A percentile compares a stretch with the other conserved stretches of the same genome.
These are phyloP conservation scores for Carallia brachiata DNA, from an alignment of 345 rosid genomes.

Conservation along the genomic window DNA sequence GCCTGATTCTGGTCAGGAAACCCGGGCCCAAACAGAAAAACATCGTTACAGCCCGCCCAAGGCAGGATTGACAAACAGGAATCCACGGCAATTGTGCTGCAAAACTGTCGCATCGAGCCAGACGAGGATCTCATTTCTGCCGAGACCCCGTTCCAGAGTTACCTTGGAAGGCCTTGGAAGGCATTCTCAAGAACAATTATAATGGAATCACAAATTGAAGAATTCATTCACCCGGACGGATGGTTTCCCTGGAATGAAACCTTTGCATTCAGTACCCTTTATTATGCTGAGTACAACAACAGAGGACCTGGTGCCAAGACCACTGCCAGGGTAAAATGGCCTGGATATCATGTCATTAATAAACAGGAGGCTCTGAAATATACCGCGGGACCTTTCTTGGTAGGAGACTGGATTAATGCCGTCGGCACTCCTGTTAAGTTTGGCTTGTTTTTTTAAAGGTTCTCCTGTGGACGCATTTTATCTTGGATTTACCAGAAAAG, in stretches of 20 bases:
- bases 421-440: slow-evolving; percentile 7
- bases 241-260: slow-evolving; percentile 63
- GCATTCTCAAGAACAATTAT: slow-evolving; percentile 59
- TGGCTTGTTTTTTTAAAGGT: slow-evolving; percentile 14
- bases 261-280: slow-evolving; percentile 47
- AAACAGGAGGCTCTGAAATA: slow-evolving; percentile 51
- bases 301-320: slow-evolving; percentile 53
- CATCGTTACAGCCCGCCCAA: slow-evolving; percentile 65
- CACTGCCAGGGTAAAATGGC: slow-evolving; percentile 63
- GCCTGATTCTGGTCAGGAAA: slow-evolving; percentile 54
- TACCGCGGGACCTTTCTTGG: slow-evolving; percentile 59
- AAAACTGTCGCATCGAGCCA: slow-evolving; percentile 56
- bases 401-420: slow-evolving; percentile 38
- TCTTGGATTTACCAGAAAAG: not conserved
- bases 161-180: slow-evolving; percentile 84
- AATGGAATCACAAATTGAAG: slow-evolving; percentile 69
- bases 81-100: slow-evolving; percentile 74
- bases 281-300: slow-evolving; percentile 69
- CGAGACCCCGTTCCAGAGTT: slow-evolving; percentile 43
- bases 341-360: slow-evolving; percentile 48
- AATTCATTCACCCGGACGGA: slow-evolving; percentile 70
- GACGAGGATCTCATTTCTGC: slow-evolving; percentile 43
- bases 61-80: slow-evolving; percentile 58
- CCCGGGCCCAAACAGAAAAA: slow-evolving; percentile 52
- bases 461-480: not conserved